Percentiles rank a stretch among this genome's conserved stretches.
Evolutionary conservation across 192 early-diverging fungal species (phyloP).

Genomic region (Backusella liffmaniae): DNA sequence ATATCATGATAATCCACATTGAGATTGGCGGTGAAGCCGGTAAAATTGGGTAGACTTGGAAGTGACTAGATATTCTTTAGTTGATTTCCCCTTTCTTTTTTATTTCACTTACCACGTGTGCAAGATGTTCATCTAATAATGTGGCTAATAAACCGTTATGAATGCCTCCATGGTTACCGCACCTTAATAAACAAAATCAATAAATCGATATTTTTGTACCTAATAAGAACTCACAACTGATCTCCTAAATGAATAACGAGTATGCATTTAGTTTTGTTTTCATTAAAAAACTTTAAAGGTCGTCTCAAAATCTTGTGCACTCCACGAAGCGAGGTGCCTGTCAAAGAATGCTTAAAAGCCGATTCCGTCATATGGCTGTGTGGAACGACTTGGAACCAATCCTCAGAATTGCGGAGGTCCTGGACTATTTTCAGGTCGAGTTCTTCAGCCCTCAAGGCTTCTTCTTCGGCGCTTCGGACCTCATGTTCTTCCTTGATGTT

Average conservation of each 20-base stretch:
- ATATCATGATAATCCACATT: conserved; percentile 26
- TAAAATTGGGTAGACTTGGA: conserved; percentile 25
- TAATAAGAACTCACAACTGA: conserved; percentile 35
- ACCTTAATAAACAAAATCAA: conserved; percentile 20
- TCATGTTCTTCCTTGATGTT: neutral
- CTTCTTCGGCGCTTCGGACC: conserved; percentile 11
- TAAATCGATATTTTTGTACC: neutral
- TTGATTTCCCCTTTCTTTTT: too few species aligned
- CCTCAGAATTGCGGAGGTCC: conserved; percentile 15
- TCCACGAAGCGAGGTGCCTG: conserved; percentile 43
- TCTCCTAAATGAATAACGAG: conserved; percentile 66
- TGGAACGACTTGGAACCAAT: conserved; percentile 20
- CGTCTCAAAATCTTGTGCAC: conserved; percentile 47
- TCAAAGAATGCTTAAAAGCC: conserved; percentile 25
- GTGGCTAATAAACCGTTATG: conserved; percentile 68
- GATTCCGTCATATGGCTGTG: conserved; percentile 29
- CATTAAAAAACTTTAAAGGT: conserved; percentile 53
- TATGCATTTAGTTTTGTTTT: conserved; percentile 47
- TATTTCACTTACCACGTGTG: conserved; percentile 29
- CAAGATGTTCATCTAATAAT: conserved; percentile 34
- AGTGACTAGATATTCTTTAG: neutral
- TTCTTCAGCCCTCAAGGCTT: conserved; percentile 3
- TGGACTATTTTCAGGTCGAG: neutral
- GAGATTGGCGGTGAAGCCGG: conserved; percentile 32
- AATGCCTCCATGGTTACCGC: conserved; percentile 70